Base-by-base conservation (phyloP, 805 yeast genomes). In the Komagataella mondaviorum region DNA sequence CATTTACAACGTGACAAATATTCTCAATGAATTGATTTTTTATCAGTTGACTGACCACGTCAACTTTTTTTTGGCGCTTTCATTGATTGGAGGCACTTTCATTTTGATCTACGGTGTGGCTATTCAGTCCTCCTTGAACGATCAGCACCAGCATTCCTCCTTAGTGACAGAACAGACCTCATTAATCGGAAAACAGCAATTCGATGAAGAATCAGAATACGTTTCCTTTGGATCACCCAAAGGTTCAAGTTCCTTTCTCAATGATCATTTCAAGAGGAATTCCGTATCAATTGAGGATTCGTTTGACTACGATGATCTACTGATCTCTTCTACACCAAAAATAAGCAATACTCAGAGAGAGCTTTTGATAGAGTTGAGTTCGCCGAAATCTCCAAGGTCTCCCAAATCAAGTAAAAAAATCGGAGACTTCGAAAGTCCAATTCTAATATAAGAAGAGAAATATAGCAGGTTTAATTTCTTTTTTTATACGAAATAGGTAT, bases 1-100 rank as follows among this genome's bases (percentile, higher is more conserved):
- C 65, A 78, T 87, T 47, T 88, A 85, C 70, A 89, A 87, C 68
- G 67, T 86, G 49, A 71, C 77, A 53, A 83, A 85, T 56, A 76
- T 82, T 43, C 68, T 79, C 55, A 87, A 87, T 64, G 82, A 85
- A 16, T 64, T 85, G 46, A 70, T 85, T 6, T 75, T 80, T 58
- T 76, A 75, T 53, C 65, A 74, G 47, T 87, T 81, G 59, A 68
- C 81, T 56, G 60, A 63, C 7, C 60, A 64, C 8, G 61, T 77
- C 14, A 57, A 68, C 3, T 53, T 57, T 7, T 36, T 54, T 22
- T 71, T 68, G 51, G 66, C 72, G 2, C 45, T 66, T 2, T 70
- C 70, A 61, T 71, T 78, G 8, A 52, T 71, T 5, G 18, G 70
- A 1, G 83, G 83, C 1, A 67, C 77, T 14, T 30, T 71, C 48